Evolutionary conservation across 2,329 filamentous ascomycete genomes (phyloP), one percentile per base, ranked within the genome.

Genomic region (Lasiodiplodia sp.): DNA sequence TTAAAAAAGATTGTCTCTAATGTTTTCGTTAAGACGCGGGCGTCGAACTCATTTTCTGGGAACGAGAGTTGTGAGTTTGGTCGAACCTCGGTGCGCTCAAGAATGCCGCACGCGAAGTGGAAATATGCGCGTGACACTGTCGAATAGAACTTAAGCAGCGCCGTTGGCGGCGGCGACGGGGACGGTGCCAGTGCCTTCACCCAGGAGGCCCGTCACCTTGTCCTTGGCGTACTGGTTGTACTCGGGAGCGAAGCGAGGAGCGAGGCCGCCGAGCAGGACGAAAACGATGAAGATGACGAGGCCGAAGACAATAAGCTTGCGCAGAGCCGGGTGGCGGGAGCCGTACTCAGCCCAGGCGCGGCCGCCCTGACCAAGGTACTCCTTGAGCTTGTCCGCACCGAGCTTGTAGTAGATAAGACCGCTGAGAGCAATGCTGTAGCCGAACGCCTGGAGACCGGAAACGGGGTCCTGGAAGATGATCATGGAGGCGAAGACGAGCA

Each of bases 281-380:
- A 96, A 90, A 73, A 95, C 80, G 65, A 87, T 81, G 71, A 92
- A 80, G 69, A 92, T 78, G 23, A 87, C 85, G 31, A 87, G 81
- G 64, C 85, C 87, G 70, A 95, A 88, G 73, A 96, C 84, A 71
- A 93, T 84, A 65, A 94, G 80, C 83, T 95, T 94, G 83, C 94
- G 92, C 75, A 92, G 85, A 57, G 90, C 87, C 14, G 94, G 94
- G 77, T 91, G 91, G 72, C 86, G 87, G 74, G 88, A 88, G 69
- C 94, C 94, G 74, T 96, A 94, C 76, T 97, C 94, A 64, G 91
- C 91, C 94, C 94, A 97, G 70, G 90, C 87, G 78, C 93, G 91
- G 77, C 86, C 86, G 67, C 86, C 91, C 74, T 94, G 90, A 70
- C 86, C 85, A 69, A 91, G 82, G 79, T 95, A 93, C 77, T 91